Evolutionary conservation across 768 basidiomycete species (phyloP), one percentile per base, ranked within the genome.

Genomic region (Leccinum truebloodii): DNA sequence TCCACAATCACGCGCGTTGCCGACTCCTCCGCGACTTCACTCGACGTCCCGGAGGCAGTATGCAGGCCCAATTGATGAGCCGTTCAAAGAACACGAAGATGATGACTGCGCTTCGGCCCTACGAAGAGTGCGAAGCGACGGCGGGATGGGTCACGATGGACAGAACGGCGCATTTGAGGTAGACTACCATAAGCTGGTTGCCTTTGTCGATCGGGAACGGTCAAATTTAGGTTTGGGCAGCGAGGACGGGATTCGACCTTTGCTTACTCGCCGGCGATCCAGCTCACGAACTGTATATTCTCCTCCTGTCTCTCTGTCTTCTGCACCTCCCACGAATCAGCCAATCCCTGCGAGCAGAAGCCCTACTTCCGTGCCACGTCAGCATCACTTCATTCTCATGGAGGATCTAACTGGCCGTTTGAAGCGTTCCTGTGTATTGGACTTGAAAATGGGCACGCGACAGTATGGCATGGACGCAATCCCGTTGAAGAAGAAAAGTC

Each of bases 391-490:
- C 71, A 97, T 99, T 67, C 83, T 98, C 66, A 97, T 99, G 95
- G 97, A 99, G 75, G 97, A 99, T 70, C 79, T 99, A 52, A 99
- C 97, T 3, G 97, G 97, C 26, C 80, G 90, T 35, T 75, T 97
- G 69, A 95, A 91, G 75, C 85, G 83, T 54, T 92, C 97, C 9
- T 99, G 97, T 69, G 96, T 99, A 46, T 85, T 98, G 69, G 97
- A 99, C 75, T 79, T 99, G 67, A 99, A 99, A 80, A 98, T 98
- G 97, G 97, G 97, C n/a, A 98, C 95, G 32, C 82, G 97, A 35
- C 97, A 99, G 77, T 98, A 98, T 75, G 97, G 97, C 20, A 91
- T 96, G 78, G 94, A 97, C 67, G 97, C 97, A 26, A 90, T 89
- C 9, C 77, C 87, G 1, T 80, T 86, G 55, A 99, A 99, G 80